Evolutionary conservation across 192 early-diverging fungal genomes (phyloP), one percentile per base, ranked within the genome.

Genomic region (Rhizophagus clarus): DNA sequence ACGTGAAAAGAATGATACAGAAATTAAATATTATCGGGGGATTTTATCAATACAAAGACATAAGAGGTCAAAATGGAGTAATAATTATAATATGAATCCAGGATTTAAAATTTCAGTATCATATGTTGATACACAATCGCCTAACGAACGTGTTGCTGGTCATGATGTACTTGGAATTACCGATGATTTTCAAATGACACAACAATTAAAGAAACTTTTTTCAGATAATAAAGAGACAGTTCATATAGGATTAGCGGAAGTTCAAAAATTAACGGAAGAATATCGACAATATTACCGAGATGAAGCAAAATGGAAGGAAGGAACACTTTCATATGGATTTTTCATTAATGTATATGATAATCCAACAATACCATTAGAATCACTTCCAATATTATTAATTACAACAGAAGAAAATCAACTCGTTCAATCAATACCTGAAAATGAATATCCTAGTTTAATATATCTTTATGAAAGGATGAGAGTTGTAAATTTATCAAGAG

Each of bases 161-260:
- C 82, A 84, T n/a, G 80, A 86, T 8, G 49, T 86, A 37, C 82
- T 90, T 83, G 91, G 90, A 15, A 82, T 92, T 11, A 88, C 84
- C 15, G n/a, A 80, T 8, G 80, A 81, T n/a, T 92, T 89, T 77
- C 86, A 86, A 42, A 63, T 84, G 78, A 91, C 88, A 0, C 73
- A 83, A 60, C 87, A 88, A 29, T 72, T 92, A 68, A 79, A 85
- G n/a, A 84, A 84, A 3, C 66, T 92, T 34, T 83, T 92, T 24
- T 83, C 82, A 7, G 89, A 90, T 77, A 92, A 92, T 74, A 82
- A 84, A 67, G 86, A 85, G 24, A 81, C 85, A 10, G 79, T 92
- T 8, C 86, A 88, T 20, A 68, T 76, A 32, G 84, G 88, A 5
- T 61, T 88, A 14, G 78, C 72, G 22, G 49, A 72, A 31, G 71